Conservation (phyloP, 176 grass and related monocot species). For the Elaeis guineensis region DNA sequence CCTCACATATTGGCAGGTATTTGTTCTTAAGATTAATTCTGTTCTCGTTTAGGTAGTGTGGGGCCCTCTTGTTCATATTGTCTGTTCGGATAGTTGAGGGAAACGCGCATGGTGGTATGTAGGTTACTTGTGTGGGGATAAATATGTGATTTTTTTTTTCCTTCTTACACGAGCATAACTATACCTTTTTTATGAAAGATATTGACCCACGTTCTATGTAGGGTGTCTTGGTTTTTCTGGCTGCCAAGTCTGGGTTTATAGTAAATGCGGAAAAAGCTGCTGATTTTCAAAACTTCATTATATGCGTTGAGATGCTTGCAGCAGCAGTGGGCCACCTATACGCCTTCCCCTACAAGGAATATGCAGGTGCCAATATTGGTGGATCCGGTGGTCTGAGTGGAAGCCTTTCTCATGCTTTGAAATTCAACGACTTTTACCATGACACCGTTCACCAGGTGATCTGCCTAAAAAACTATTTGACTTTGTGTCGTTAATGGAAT, state of each 20-base stretch:
- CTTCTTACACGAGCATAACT: too few species aligned
- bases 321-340: slow-evolving; percentile 71
- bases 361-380: slow-evolving; percentile 69
- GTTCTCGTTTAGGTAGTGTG: not conserved
- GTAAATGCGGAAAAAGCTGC: slow-evolving; percentile 81
- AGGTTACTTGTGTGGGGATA: too few species aligned
- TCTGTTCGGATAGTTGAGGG: not conserved
- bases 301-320: slow-evolving; percentile 95
- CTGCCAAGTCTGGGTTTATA: slow-evolving; percentile 83
- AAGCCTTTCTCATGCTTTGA: slow-evolving; percentile 60
- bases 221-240: slow-evolving; percentile 96
- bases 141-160: too few species aligned
- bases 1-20: slow-evolving; percentile 99
- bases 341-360: slow-evolving; percentile 94
- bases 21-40: not conserved
- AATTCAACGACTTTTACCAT: slow-evolving; percentile 90
- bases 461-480: not conserved
- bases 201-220: slow-evolving; percentile 17
- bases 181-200: slow-evolving; percentile 2
- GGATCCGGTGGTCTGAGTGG: slow-evolving; percentile 52
- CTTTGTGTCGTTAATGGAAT: too few species aligned
- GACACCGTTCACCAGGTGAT: slow-evolving; percentile 96
- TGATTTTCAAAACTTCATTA: slow-evolving; percentile 76
- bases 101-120: too few species aligned
- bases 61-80: not conserved